Conservation (phyloP, 768 basidiomycete species). For the Amanita jacksonii region DNA sequence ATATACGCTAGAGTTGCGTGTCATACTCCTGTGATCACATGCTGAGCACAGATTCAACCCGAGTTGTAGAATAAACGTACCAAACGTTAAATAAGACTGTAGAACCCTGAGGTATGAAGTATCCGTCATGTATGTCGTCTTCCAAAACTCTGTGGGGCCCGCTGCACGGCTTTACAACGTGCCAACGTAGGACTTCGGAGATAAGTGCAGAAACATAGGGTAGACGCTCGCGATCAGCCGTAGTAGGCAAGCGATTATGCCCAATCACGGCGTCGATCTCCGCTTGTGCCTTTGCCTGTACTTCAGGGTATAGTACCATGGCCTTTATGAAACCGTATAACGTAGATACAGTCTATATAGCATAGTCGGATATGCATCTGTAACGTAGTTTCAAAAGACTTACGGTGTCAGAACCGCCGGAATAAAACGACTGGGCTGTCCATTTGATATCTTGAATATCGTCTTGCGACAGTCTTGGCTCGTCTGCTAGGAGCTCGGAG, state of each 20-base stretch:
- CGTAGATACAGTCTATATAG: conserved; percentile 31
- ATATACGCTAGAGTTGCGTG: conserved; percentile 34
- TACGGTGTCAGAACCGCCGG: conserved; percentile 30
- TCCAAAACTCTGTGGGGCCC: conserved; percentile 31
- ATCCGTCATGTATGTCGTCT: conserved; percentile 34
- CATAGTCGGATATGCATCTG: too few species aligned
- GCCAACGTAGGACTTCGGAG: conserved; percentile 29
- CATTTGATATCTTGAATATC: too few species aligned
- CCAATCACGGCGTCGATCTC: conserved; percentile 36
- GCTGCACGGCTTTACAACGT: conserved; percentile 21
- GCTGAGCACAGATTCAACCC: neutral
- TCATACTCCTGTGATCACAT: conserved; percentile 26
- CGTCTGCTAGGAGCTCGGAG: conserved; percentile 21
- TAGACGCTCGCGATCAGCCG: conserved; percentile 27
- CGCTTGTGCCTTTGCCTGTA: conserved; percentile 28
- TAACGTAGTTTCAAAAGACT: conserved; percentile 3
- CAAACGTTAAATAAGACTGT: conserved; percentile 25
- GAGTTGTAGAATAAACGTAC: too few species aligned
- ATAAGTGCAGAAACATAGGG: conserved; percentile 32
- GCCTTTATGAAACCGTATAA: conserved; percentile 31
- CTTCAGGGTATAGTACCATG: conserved; percentile 29
- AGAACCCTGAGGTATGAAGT: conserved; percentile 33
- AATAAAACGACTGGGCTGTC: conserved; percentile 38
- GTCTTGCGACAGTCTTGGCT: conserved; percentile 19
- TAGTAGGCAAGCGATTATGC: conserved; percentile 27